These are phyloP conservation scores for Globisporangium solare DNA, from an alignment of 352 stramenopile genomes.

Conservation along the genomic window DNA sequence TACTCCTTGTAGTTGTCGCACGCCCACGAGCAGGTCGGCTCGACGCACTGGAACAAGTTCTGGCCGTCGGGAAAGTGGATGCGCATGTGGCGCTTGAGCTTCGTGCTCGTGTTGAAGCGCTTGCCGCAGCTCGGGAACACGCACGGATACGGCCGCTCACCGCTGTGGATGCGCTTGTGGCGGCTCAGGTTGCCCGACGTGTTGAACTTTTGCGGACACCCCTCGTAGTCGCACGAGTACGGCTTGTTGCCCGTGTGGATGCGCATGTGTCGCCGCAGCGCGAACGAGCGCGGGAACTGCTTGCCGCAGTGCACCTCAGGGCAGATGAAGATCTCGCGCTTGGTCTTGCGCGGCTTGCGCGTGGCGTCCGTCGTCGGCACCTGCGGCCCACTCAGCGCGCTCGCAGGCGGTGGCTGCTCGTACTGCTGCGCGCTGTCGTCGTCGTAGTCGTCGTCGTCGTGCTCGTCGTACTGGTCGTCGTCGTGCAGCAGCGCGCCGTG, in stretches of 20 bases:
- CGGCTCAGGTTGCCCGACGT: constrained; percentile 30
- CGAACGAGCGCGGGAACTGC: constrained; percentile 29
- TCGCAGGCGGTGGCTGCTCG: neutral
- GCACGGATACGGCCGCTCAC: constrained; percentile 24
- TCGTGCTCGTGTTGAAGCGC: constrained; percentile 85
- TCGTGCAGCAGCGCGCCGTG: neutral
- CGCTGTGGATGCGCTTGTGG: constrained; percentile 30
- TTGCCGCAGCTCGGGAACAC: constrained; percentile 50
- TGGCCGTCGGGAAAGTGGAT: constrained; percentile 81
- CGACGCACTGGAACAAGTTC: constrained; percentile 47
- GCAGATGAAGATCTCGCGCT: constrained; percentile 25
- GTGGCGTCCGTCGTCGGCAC: neutral
- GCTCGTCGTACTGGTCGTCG: neutral
- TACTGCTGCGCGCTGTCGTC: neutral
- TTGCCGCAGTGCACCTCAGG: constrained; percentile 24
- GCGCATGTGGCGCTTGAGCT: constrained; percentile 86
- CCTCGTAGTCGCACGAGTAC: constrained; percentile 27
- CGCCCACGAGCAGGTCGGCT: constrained; percentile 9
- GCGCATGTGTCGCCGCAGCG: constrained; percentile 27
- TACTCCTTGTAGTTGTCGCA: constrained; percentile 20
- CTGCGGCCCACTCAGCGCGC: neutral
- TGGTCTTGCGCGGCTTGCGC: constrained; percentile 14
- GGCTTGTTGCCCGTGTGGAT: constrained; percentile 26
- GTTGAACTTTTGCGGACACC: constrained; percentile 24
- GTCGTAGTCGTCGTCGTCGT: constrained; percentile 1